phyloP scores from a whole-genome alignment of 495 filamentous ascomycete genomes.

The Aspergillus homomorphus region DNA sequence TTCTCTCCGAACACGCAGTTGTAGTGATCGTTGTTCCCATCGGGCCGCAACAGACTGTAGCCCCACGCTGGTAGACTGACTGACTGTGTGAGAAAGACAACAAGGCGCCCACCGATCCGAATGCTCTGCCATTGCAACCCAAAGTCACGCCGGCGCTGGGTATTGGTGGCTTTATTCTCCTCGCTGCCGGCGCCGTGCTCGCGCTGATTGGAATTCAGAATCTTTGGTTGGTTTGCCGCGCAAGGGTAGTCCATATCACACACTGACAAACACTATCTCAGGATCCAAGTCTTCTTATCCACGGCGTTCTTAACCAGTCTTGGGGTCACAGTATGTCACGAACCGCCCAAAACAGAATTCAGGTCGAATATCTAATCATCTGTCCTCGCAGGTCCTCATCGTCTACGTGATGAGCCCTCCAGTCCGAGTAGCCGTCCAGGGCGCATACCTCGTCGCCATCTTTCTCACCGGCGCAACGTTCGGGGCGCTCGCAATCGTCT shows the following conservation, averaged over 20 bases:
- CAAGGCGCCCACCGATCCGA: slow-evolving; percentile 21
- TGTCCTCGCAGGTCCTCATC: slow-evolving; percentile 60
- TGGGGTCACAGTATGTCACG: slow-evolving; percentile 59
- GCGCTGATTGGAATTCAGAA: slow-evolving; percentile 82
- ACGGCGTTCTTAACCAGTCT: slow-evolving; percentile 69
- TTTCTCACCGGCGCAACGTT: slow-evolving; percentile 73
- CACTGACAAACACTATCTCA: slow-evolving; percentile 17
- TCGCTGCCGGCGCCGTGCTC: slow-evolving; percentile 65
- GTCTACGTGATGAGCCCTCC: slow-evolving; percentile 87
- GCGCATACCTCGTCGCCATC: slow-evolving; percentile 82
- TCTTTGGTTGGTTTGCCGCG: slow-evolving; percentile 50
- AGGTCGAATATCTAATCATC: slow-evolving; percentile 9
- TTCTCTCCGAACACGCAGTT: background rate
- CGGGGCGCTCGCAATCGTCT: slow-evolving; percentile 72
- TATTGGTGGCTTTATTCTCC: slow-evolving; percentile 72
- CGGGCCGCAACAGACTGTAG: slow-evolving; percentile 7
- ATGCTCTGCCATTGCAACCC: slow-evolving; percentile 66
- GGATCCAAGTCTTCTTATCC: slow-evolving; percentile 78
- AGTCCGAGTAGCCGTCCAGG: slow-evolving; percentile 72
- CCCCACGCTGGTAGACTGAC: slow-evolving; percentile 1
- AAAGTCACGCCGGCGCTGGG: slow-evolving; percentile 74
- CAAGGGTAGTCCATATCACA: too few relatives aligned
- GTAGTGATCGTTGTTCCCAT: background rate
- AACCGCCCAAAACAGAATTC: background rate
- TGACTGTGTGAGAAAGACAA: slow-evolving; percentile 13